phyloP scores from a whole-genome alignment of 768 basidiomycete species.

The Termitomyces sp. region DNA sequence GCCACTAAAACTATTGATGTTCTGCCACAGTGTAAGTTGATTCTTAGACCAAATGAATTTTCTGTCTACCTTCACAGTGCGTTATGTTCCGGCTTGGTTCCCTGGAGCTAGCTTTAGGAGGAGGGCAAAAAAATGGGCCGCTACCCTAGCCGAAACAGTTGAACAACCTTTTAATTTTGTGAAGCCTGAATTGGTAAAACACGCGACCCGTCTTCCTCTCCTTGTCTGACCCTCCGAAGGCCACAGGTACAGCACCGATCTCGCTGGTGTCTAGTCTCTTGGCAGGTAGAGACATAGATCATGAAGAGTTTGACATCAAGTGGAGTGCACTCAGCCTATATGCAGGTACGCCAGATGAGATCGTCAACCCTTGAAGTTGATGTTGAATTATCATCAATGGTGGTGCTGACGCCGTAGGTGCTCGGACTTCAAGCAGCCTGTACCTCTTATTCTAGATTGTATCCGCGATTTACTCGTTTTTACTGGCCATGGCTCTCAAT shows the following conservation, averaged over 20 bases:
- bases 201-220: background rate
- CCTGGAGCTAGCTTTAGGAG: conserved; percentile 59
- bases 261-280: background rate
- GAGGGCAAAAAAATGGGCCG: conserved; percentile 50
- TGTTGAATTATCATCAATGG: background rate
- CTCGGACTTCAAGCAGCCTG: too few species aligned
- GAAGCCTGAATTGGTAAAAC: conserved; percentile 55
- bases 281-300: background rate
- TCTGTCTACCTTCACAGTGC: conserved; percentile 34
- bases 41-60: background rate
- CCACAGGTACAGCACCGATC: background rate
- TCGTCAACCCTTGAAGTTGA: background rate
- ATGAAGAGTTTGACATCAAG: background rate
- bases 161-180: conserved; percentile 54
- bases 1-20: background rate
- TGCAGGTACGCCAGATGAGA: background rate
- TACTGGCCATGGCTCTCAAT: background rate
- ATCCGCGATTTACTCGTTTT: background rate
- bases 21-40: background rate
- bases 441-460: background rate
- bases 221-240: background rate
- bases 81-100: conserved; percentile 58
- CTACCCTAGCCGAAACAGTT: conserved; percentile 52
- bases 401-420: background rate
- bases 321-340: background rate